These are phyloP conservation scores for Paxillus ammoniavirescens DNA, from an alignment of 768 basidiomycete species.

Conservation along the genomic window DNA sequence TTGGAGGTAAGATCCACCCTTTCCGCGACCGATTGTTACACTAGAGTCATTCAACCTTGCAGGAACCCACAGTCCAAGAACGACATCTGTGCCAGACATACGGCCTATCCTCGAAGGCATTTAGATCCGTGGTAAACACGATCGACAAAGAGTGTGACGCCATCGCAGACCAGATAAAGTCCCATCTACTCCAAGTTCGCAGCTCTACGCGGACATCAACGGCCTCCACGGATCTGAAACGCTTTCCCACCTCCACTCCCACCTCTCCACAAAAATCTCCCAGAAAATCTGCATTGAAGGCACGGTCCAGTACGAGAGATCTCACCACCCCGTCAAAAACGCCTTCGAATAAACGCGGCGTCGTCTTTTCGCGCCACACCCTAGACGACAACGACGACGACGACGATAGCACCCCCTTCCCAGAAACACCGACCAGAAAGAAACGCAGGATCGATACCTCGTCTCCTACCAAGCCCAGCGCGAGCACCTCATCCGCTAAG, in stretches of 20 bases:
- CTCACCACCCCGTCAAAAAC: constrained; percentile 3
- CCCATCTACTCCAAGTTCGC: constrained; percentile 5
- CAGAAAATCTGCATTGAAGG: constrained; percentile 17
- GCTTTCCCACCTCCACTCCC: not conserved
- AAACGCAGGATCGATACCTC: constrained; percentile 32
- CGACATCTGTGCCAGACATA: constrained; percentile 17
- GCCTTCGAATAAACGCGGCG: constrained; percentile 33
- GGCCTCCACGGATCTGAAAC: not conserved
- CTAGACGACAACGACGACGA: constrained; percentile 18
- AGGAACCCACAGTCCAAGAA: constrained; percentile 24
- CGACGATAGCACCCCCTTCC: constrained; percentile 30
- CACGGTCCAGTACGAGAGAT: constrained; percentile 1
- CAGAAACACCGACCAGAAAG: constrained; percentile 42
- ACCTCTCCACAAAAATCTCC: constrained; percentile 20
- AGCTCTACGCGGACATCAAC: not conserved
- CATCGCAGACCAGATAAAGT: constrained; percentile 24
- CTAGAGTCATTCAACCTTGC: too few relatives aligned
- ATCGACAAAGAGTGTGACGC: constrained; percentile 27
- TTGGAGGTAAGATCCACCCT: constrained; percentile 31
- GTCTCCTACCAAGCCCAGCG: constrained; percentile 11
- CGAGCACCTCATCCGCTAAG: constrained; percentile 12
- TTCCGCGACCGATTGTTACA: too few relatives aligned
- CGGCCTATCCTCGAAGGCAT: constrained; percentile 8
- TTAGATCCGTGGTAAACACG: constrained; percentile 17
- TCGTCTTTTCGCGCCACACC: constrained; percentile 13